phyloP scores from a whole-genome alignment of 345 rosid species.

The Syzygium oleosum region DNA sequence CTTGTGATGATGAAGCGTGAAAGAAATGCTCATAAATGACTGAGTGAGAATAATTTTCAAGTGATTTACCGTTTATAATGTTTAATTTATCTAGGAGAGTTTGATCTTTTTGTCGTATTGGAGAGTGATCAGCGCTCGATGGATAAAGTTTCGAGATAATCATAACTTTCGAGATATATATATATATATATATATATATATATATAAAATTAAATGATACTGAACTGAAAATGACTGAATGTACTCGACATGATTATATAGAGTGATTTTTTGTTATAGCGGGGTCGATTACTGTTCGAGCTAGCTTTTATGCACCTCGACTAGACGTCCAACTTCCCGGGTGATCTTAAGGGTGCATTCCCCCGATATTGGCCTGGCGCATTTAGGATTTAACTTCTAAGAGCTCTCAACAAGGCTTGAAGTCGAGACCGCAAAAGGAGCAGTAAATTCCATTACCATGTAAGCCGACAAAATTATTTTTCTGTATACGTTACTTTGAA shows the following conservation, averaged over 20 bases:
- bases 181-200: background rate
- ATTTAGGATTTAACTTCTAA: background rate
- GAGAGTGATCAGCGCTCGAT: fast-evolving
- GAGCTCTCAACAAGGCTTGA: background rate
- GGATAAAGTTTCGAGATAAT: background rate
- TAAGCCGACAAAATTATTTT: background rate
- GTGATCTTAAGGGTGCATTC: background rate
- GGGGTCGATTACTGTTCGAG: background rate
- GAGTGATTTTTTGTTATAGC: background rate
- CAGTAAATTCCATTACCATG: background rate
- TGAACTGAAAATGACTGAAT: background rate
- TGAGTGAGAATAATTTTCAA: background rate
- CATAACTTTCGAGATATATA: background rate
- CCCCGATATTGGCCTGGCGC: background rate
- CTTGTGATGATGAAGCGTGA: no score
- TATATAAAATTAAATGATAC: background rate
- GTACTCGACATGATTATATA: background rate
- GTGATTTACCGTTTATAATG: background rate
- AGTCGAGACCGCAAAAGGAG: background rate
- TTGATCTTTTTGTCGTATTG: background rate
- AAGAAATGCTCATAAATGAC: background rate
- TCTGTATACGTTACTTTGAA: background rate
- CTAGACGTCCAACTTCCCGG: fast-evolving
- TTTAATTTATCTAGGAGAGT: background rate
- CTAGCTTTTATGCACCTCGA: background rate